A percentile compares a stretch with the other conserved stretches of the same genome.
Conservation (phyloP, 176 grass and related monocot species). For the Zoysia japonica region DNA sequence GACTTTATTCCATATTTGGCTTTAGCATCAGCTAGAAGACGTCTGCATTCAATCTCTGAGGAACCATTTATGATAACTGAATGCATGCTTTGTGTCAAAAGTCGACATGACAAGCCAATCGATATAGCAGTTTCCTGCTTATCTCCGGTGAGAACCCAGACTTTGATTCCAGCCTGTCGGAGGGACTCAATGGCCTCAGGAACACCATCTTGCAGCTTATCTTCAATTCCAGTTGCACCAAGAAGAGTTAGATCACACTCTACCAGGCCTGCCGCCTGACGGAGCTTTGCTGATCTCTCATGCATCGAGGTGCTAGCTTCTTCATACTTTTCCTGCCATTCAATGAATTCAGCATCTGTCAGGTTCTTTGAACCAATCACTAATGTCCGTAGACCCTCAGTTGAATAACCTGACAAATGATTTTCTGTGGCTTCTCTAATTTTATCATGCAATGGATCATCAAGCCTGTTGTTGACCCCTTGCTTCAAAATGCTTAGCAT, state of each 20-base stretch:
- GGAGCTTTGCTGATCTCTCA: slow-evolving; percentile 91
- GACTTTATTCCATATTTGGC: slow-evolving; percentile 68
- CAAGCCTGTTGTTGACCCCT: slow-evolving; percentile 32
- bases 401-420: slow-evolving; percentile 76
- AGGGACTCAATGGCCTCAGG: slow-evolving; percentile 96
- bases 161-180: slow-evolving; percentile 94
- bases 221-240: slow-evolving; percentile 90
- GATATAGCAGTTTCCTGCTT: slow-evolving; percentile 99
- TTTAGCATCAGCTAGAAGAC: slow-evolving; percentile 87
- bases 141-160: slow-evolving; percentile 99
- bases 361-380: slow-evolving; percentile 79
- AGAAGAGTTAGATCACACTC: slow-evolving; percentile 88
- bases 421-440: slow-evolving; percentile 68
- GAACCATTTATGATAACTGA: slow-evolving; percentile 92
- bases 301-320: slow-evolving; percentile 94
- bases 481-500: slow-evolving; percentile 78
- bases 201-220: slow-evolving; percentile 99
- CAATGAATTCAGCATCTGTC: slow-evolving; percentile 69
- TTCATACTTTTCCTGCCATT: slow-evolving; percentile 91
- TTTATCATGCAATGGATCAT: slow-evolving; percentile 49
- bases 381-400: slow-evolving; percentile 82
- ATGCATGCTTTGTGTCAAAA: slow-evolving; percentile 79
- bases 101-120: slow-evolving; percentile 84
- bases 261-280: slow-evolving; percentile 79
- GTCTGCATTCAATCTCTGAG: slow-evolving; percentile 80